These are phyloP conservation scores for Talaromyces thailandensis DNA, from an alignment of 495 filamentous ascomycete genomes.

Conservation along the genomic window DNA sequence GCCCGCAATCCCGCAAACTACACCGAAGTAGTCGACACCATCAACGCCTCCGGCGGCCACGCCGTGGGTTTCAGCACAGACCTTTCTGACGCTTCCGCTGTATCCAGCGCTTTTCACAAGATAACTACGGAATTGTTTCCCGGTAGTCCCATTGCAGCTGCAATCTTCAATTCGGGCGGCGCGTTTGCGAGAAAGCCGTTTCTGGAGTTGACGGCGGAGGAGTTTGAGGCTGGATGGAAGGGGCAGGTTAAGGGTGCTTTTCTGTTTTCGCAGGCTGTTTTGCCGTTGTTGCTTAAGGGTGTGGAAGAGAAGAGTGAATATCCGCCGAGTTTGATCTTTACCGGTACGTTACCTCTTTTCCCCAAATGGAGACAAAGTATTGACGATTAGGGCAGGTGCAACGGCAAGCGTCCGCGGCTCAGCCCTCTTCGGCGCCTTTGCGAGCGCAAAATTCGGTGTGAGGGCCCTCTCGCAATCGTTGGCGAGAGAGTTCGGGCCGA, in stretches of 20 bases:
- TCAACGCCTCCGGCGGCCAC: conserved; percentile 58
- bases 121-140: conserved; percentile 47
- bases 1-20: conserved; percentile 62
- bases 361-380: background rate
- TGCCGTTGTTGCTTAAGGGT: conserved; percentile 64
- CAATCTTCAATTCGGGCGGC: conserved; percentile 74
- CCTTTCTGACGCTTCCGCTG: conserved; percentile 50
- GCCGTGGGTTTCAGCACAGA: conserved; percentile 74
- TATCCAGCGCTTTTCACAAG: conserved; percentile 56
- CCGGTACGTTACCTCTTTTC: conserved; percentile 25
- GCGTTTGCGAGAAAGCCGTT: conserved; percentile 72
- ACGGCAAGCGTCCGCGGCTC: conserved; percentile 74
- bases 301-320: conserved; percentile 23
- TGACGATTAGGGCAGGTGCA: conserved; percentile 42
- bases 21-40: conserved; percentile 60
- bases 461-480: conserved; percentile 71
- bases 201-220: conserved; percentile 58
- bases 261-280: conserved; percentile 61
- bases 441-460: conserved; percentile 71
- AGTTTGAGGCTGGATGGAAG: conserved; percentile 48
- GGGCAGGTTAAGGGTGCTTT: conserved; percentile 63
- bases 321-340: conserved; percentile 79
- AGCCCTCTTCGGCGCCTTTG: conserved; percentile 62
- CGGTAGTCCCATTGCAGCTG: conserved; percentile 51
- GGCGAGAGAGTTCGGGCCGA: conserved; percentile 79